Evolutionary conservation across 2,329 filamentous ascomycete species (phyloP), one percentile per base, ranked within the genome.

Genomic region (Furcasterigmium furcatum): DNA sequence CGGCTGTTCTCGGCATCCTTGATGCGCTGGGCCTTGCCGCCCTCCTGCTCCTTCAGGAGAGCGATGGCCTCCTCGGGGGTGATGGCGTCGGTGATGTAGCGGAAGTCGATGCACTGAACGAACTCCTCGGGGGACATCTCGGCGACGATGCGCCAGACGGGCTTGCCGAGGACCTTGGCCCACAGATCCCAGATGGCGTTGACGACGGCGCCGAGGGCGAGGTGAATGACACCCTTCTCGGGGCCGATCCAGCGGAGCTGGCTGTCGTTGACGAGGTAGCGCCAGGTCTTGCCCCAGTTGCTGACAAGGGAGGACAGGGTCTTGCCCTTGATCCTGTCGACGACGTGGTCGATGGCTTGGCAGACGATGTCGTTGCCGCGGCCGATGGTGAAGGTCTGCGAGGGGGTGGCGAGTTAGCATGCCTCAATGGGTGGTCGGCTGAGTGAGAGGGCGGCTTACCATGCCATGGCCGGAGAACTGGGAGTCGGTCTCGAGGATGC

Each of bases 111-210:
- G 70, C 91, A 92, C 48, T 76, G 70, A 43, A 96, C 90, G 43
- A 95, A 82, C 70, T 96, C 85, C 68, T 94, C 87, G 1, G 91
- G 89, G 4, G 78, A 85, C 88, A 96, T 95, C 55, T 96, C 91
- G 10, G 87, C 86, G 20, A 96, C 86, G 51, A 96, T 85, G 48
- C 84, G 80, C 91, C 91, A 96, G 13, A 96, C 88, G 4, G 91
- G 91, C 73, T 96, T 95, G 53, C 80, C 77, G 29, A 94, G 79
- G 3, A 79, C 79, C 72, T 95, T 95, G 45, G 88, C 90, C 91
- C 91, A 95, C n/a, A 96, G 80, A 65, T 96, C 91, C 91, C 91
- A 96, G 58, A 95, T 76, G 14, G 90, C 91, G 64, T 96, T 96
- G 57, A 95, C 88, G 14, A 95, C 86, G 36, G 90, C 88, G 24